Evolutionary conservation across 331 rosid species (phyloP).

Genomic region (Malus hybrid): DNA sequence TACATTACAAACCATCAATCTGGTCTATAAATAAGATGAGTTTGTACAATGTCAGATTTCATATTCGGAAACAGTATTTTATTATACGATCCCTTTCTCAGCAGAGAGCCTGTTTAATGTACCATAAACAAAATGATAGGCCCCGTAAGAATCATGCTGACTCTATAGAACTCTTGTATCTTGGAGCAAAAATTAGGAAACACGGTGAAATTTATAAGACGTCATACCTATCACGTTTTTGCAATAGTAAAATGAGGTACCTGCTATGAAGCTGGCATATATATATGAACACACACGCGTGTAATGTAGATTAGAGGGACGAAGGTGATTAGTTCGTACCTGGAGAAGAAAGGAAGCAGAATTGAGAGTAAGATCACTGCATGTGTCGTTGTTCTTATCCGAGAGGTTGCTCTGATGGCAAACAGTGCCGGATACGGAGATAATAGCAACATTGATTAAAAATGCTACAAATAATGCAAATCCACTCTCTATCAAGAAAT

Average conservation of each 20-base stretch:
- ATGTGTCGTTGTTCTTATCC: constrained; percentile 1
- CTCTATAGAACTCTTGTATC: not conserved
- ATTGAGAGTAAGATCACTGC: constrained; percentile 53
- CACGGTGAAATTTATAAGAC: no score
- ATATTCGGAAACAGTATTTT: no score
- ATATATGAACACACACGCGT: no score
- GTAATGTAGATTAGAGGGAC: not conserved
- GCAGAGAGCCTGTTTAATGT: not conserved
- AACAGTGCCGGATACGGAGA: constrained; percentile 65
- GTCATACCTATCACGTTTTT: no score
- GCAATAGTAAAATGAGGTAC: no score
- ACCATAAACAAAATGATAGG: not conserved
- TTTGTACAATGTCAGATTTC: no score
- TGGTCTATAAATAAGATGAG: not conserved
- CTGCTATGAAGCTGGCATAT: no score
- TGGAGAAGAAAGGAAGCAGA: constrained; percentile 78
- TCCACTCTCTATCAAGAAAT: constrained; percentile 68
- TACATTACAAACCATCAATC: not conserved
- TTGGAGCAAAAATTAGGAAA: no score
- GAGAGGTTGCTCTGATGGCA: constrained; percentile 42
- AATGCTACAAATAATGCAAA: constrained; percentile 73
- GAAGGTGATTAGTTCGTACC: constrained; percentile 25
- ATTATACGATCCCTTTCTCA: no score
- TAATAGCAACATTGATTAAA: constrained; percentile 64
- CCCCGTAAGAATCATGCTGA: no score